Evolutionary conservation across 495 filamentous ascomycete genomes (phyloP), one percentile per base, ranked within the genome.

Genomic region (Penicillium maclennaniae): DNA sequence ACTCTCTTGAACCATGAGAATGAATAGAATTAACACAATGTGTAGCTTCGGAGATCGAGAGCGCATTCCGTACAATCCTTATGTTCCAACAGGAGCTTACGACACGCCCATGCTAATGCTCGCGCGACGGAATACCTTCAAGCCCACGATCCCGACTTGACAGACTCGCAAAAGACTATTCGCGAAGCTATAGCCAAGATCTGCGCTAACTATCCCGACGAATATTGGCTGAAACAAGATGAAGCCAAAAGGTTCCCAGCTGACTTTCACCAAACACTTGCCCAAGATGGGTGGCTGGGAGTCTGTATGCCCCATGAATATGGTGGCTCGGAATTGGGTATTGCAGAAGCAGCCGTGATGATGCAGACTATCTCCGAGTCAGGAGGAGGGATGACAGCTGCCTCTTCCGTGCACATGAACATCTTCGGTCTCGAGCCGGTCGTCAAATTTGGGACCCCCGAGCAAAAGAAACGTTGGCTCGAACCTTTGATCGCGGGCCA

Each of bases 261-360:
- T 4, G 83, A 87, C 19, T 79, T 92, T 39, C 84, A 90, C 67
- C 76, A 80, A 4, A 82, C 84, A 1, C 66, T 91, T 41, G 84
- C 87, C 23, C 76, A 80, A 42, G 83, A 85, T 58, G 86, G 87
- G 8, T 91, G 87, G 86, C 75, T 92, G 12, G 87, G 88, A 8
- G 88, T 91, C 56, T 86, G 87, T 0, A 68, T 91, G 20, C 86
- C 86, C 0, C 81, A 85, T 58, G 72, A 80, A 15, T 76, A 88
- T 6, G 87, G 88, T 6, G 88, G 87, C 3, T 75, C 85, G 7
- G 85, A 57, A 9, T 37, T 60, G 51, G 72, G 72, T 0, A 88
- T 91, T 48, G 84, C 83, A 15, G 87, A 91, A 61, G 87, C 88
- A 9, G 87, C 86, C 2, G 85, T 89, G 77, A 88, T 91, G 85